Conservation (phyloP, 73 alveolate species). For the Chromera velia region DNA sequence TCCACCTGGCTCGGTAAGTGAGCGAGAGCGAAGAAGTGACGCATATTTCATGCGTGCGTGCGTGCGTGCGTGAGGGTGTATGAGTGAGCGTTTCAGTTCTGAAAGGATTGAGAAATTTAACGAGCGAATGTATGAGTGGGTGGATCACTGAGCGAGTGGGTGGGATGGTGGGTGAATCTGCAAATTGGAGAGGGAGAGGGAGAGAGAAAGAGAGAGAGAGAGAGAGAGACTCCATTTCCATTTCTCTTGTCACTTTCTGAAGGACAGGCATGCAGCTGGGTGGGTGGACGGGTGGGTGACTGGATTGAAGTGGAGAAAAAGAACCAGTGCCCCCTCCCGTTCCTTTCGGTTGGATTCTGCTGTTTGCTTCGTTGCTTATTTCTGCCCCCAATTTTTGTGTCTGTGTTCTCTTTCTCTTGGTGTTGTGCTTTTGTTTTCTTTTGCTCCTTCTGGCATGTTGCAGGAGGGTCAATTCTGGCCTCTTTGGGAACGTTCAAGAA, state of each 20-base stretch:
- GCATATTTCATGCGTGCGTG: neutral
- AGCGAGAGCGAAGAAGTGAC: neutral
- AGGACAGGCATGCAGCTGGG: too few species aligned
- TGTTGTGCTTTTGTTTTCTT: neutral
- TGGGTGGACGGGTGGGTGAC: too few species aligned
- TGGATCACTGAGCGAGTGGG: neutral
- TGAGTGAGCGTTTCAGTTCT: neutral
- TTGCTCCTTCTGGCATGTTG: neutral
- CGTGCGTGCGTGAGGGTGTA: neutral
- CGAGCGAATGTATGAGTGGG: neutral
- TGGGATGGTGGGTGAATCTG: neutral
- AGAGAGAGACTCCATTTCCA: neutral
- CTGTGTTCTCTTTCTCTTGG: neutral
- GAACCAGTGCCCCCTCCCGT: too few species aligned
- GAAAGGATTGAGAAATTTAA: neutral
- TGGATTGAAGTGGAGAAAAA: too few species aligned
- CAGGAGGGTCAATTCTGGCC: slow-evolving; percentile 30
- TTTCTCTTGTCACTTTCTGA: neutral
- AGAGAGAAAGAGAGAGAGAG: too few species aligned
- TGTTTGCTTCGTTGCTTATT: neutral
- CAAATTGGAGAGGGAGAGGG: neutral
- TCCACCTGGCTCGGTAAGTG: slow-evolving; percentile 78
- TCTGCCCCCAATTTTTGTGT: neutral
- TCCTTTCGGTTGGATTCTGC: neutral
- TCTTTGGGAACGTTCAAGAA: slow-evolving; percentile 43